These are phyloP conservation scores for Crithidia brevicula DNA, from an alignment of 208 protist genomes.

Conservation along the genomic window DNA sequence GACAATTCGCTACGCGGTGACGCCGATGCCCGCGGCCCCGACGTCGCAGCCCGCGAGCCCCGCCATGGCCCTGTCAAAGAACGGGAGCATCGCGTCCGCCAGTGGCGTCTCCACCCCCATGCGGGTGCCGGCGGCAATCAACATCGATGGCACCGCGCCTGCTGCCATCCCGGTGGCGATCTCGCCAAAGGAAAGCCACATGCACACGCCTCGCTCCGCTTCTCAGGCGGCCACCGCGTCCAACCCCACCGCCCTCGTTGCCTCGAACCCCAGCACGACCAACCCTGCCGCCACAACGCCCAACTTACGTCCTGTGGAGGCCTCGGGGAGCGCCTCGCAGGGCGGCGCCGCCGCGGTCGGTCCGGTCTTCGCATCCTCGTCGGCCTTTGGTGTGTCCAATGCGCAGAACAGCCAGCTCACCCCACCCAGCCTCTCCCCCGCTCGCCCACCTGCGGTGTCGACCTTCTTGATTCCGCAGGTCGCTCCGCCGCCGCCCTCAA, in stretches of 20 bases:
- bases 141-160: conserved; percentile 27
- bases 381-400: conserved; percentile 11
- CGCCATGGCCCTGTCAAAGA: background rate
- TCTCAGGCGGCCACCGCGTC: background rate
- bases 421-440: conserved; percentile 31
- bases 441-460: conserved; percentile 13
- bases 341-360: background rate
- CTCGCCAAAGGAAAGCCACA: conserved; percentile 14
- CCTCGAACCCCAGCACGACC: conserved; percentile 27
- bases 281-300: conserved; percentile 28
- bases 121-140: conserved; percentile 28
- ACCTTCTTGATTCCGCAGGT: conserved; percentile 24
- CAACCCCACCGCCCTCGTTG: background rate
- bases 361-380: conserved; percentile 5
- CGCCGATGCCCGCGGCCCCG: conserved; percentile 17
- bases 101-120: conserved; percentile 22
- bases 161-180: conserved; percentile 22
- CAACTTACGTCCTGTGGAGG: conserved; percentile 23
- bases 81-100: conserved; percentile 14
- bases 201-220: conserved; percentile 1
- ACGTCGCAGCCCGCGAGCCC: background rate
- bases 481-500: conserved; percentile 31
- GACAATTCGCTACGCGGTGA: conserved; percentile 58
- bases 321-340: conserved; percentile 7
- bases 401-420: conserved; percentile 27